Conservation (phyloP, 176 grass and related monocot species). For the Puccinellia tenuiflora region DNA sequence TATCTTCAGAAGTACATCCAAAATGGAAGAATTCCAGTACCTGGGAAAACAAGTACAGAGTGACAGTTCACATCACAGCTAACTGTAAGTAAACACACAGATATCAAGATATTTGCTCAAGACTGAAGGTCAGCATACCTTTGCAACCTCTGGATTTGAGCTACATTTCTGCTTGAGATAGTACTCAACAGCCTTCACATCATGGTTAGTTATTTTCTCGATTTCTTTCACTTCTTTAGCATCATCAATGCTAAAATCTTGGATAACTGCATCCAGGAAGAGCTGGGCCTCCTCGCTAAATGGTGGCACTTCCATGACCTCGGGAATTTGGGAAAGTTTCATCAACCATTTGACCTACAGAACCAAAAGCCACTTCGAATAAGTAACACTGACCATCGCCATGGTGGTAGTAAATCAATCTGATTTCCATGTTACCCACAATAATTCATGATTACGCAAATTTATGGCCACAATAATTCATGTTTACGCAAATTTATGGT, state of each 20-base stretch:
- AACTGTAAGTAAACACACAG: not conserved
- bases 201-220: slow-evolving; percentile 91
- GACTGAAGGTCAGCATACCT: slow-evolving; percentile 33
- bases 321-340: slow-evolving; percentile 82
- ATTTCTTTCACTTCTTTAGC: slow-evolving; percentile 82
- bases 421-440: not conserved
- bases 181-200: slow-evolving; percentile 93
- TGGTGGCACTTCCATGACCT: slow-evolving; percentile 70
- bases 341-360: slow-evolving; percentile 80
- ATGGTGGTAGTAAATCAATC: not conserved
- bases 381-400: not conserved
- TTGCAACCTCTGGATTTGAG: slow-evolving; percentile 65
- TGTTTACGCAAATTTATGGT: not conserved
- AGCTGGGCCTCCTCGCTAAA: slow-evolving; percentile 61
- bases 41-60: slow-evolving; percentile 29
- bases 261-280: slow-evolving; percentile 71
- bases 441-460: not conserved
- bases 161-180: slow-evolving; percentile 90
- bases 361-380: not conserved
- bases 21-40: slow-evolving; percentile 96
- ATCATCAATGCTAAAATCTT: slow-evolving; percentile 54
- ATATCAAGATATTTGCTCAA: not conserved
- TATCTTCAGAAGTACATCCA: slow-evolving; percentile 95
- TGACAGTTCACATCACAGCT: not conserved
- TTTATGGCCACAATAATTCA: not conserved